phyloP scores from a whole-genome alignment of 1,284 basidiomycete genomes.

The Ceratobasidium sp. region DNA sequence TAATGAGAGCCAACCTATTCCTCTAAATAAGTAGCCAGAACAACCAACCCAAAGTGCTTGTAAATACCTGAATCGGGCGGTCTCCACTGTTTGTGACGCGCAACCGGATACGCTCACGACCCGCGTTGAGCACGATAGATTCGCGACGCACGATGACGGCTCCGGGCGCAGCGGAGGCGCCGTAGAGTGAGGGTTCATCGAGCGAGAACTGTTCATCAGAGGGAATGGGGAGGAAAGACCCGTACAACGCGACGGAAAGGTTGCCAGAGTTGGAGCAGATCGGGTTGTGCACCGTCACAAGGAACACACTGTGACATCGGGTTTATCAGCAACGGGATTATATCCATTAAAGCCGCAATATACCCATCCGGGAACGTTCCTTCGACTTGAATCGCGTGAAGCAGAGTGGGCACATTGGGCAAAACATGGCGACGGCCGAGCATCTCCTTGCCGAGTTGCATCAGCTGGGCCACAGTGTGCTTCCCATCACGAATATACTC shows the following conservation, averaged over 20 bases:
- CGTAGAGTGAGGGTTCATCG: slow-evolving; percentile 63
- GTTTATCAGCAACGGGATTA: slow-evolving; percentile 12
- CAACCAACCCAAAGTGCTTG: background rate
- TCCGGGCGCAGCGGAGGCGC: slow-evolving; percentile 73
- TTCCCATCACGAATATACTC: slow-evolving; percentile 95
- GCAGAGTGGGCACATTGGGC: slow-evolving; percentile 72
- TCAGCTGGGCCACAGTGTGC: slow-evolving; percentile 89
- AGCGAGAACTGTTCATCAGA: slow-evolving; percentile 72
- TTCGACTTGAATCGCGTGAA: slow-evolving; percentile 92
- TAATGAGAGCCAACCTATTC: slow-evolving; percentile 90
- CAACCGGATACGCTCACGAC: slow-evolving; percentile 76
- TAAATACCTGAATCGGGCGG: slow-evolving; percentile 86
- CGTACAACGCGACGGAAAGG: slow-evolving; percentile 86
- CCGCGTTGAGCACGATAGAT: slow-evolving; percentile 80
- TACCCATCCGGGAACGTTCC: slow-evolving; percentile 90
- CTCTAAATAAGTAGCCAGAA: background rate
- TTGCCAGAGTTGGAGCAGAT: slow-evolving; percentile 87
- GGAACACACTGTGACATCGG: slow-evolving; percentile 75
- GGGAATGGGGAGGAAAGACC: slow-evolving; percentile 91
- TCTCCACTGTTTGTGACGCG: slow-evolving; percentile 94
- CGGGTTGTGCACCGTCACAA: slow-evolving; percentile 95
- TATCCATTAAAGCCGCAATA: slow-evolving; percentile 51
- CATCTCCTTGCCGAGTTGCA: slow-evolving; percentile 91
- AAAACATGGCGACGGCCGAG: slow-evolving; percentile 93
- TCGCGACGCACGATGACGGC: slow-evolving; percentile 77